These are phyloP conservation scores for Phytophthora lateralis DNA, from an alignment of 352 stramenopile genomes.

Conservation along the genomic window DNA sequence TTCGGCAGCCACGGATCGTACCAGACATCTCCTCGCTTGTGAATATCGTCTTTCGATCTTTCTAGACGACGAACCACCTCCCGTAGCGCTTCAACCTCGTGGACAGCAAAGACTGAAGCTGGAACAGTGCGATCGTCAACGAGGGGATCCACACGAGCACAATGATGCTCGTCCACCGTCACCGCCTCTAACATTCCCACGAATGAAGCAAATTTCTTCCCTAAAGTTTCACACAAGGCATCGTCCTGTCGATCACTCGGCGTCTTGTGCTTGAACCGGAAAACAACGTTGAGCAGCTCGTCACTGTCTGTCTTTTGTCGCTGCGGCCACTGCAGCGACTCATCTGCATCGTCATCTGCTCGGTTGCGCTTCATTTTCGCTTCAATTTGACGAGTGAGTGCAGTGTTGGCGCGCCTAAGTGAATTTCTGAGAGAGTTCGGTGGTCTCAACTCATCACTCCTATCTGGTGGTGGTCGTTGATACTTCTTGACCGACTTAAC, in stretches of 20 bases:
- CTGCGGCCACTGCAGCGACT: neutral
- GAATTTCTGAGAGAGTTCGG: too few species aligned
- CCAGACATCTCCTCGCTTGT: slow-evolving; percentile 32
- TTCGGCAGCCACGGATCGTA: slow-evolving; percentile 47
- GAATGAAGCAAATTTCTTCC: neutral
- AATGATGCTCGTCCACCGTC: slow-evolving; percentile 7
- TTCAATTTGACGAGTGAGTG: too few species aligned
- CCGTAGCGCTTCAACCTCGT: slow-evolving; percentile 28
- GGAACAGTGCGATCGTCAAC: slow-evolving; percentile 24
- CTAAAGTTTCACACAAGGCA: neutral
- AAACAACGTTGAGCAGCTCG: neutral
- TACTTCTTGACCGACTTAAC: too few species aligned
- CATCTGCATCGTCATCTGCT: too few species aligned
- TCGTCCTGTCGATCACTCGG: neutral
- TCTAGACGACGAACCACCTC: slow-evolving; percentile 17
- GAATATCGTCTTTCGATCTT: neutral
- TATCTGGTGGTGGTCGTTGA: too few species aligned
- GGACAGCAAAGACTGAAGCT: slow-evolving; percentile 13
- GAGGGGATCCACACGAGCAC: slow-evolving; percentile 3
- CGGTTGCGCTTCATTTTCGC: too few species aligned
- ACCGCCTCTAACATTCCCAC: neutral
- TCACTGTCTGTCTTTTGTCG: neutral
- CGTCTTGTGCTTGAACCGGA: slow-evolving; percentile 4
- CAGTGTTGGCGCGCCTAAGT: too few species aligned
- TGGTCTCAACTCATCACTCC: too few species aligned